A percentile compares a stretch with the other conserved stretches of the same genome.
phyloP scores from a whole-genome alignment of 441 rosid species.

The Populus hybrid region DNA sequence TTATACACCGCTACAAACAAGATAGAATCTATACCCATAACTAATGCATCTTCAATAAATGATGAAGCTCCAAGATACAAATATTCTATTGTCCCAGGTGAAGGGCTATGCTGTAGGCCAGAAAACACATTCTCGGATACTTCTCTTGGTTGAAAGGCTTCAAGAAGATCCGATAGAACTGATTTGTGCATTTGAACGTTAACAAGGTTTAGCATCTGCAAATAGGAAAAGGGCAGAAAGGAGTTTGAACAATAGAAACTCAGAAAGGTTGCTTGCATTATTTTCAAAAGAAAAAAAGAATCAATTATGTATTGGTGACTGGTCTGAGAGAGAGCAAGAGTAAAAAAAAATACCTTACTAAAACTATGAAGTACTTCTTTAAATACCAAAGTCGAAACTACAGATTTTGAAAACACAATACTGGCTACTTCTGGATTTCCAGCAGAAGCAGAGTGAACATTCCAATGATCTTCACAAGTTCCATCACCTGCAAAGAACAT shows the following conservation, averaged over 20 bases:
- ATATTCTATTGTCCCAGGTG: constrained; percentile 60
- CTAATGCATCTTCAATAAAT: constrained; percentile 62
- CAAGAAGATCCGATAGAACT: constrained; percentile 54
- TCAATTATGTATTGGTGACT: not conserved
- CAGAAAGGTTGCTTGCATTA: not conserved
- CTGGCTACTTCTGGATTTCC: constrained; percentile 51
- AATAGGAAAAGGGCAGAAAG: not conserved
- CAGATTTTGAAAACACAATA: constrained; percentile 46
- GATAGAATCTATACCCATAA: constrained; percentile 40
- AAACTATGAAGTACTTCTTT: constrained; percentile 69
- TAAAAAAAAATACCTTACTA: constrained; percentile 47
- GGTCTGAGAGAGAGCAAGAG: not conserved
- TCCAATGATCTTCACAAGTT: constrained; percentile 71
- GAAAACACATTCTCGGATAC: constrained; percentile 35
- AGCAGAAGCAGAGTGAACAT: constrained; percentile 47
- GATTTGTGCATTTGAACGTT: constrained; percentile 46
- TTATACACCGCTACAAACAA: not conserved
- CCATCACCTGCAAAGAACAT: constrained; percentile 45
- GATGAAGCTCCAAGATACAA: constrained; percentile 57
- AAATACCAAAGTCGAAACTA: constrained; percentile 46
- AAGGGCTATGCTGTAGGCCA: constrained; percentile 43
- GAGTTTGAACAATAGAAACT: constrained; percentile 9
- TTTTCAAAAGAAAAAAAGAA: not conserved
- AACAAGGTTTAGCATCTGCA: constrained; percentile 61
- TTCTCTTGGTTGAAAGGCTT: constrained; percentile 58